phyloP scores from a whole-genome alignment of 371 early-diverging fungal genomes.

The Actinomucor elegans region DNA sequence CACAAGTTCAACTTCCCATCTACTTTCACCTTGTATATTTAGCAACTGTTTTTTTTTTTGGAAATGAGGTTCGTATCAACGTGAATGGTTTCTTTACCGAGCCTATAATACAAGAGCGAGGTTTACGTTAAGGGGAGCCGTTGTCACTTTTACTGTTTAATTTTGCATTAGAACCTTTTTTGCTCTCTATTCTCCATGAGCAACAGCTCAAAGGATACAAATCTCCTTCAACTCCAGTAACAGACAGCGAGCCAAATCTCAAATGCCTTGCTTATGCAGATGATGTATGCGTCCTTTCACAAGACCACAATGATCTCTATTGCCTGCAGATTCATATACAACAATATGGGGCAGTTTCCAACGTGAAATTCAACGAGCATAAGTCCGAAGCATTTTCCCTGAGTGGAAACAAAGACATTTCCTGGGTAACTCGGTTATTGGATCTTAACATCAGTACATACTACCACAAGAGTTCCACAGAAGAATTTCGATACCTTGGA shows the following conservation, averaged over 20 bases:
- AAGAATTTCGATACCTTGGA: background rate
- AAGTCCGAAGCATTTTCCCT: constrained; percentile 8
- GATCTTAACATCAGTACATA: background rate
- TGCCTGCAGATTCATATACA: constrained; percentile 1
- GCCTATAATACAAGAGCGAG: no score
- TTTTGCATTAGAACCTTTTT: no score
- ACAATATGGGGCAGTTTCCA: background rate
- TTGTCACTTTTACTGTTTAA: constrained; percentile 23
- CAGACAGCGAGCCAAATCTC: no score
- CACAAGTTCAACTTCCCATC: constrained; percentile 6
- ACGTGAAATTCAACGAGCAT: no score
- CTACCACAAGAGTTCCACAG: background rate
- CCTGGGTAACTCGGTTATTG: background rate
- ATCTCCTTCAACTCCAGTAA: background rate
- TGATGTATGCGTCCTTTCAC: no score
- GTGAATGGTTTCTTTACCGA: constrained; percentile 19
- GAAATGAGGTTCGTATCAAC: background rate
- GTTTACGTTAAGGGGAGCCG: constrained; percentile 24
- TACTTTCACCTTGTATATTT: background rate
- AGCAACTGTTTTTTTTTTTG: constrained; percentile 2
- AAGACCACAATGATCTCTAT: no score
- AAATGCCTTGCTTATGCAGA: background rate
- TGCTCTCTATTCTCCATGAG: no score
- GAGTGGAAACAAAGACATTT: background rate
- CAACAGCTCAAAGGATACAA: background rate